Evolutionary conservation across 1,139 yeast genomes (phyloP).

Genomic region (Hyphopichia buzzinii): DNA sequence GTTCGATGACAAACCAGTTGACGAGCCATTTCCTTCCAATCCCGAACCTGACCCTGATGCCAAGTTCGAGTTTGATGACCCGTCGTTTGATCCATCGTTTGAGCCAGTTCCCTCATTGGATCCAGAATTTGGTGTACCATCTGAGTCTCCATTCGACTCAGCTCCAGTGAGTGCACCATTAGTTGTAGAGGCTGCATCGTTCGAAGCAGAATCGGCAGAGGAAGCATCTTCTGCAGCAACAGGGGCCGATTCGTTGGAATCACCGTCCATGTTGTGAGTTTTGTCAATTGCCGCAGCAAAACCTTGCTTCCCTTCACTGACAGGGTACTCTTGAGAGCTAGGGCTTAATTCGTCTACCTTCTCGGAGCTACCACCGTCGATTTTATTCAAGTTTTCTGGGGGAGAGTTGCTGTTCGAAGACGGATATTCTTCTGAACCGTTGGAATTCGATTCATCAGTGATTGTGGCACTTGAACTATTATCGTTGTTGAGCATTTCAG

Average conservation of each 20-base stretch:
- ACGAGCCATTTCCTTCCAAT: conserved; percentile 1
- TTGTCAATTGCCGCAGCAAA: neutral
- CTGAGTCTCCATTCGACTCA: conserved; percentile 6
- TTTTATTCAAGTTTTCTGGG: neutral
- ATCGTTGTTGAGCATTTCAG: neutral
- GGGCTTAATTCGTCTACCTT: conserved; percentile 1
- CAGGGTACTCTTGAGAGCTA: neutral
- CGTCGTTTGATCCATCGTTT: conserved; percentile 6
- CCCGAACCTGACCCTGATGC: conserved; percentile 6
- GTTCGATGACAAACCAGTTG: conserved; percentile 4
- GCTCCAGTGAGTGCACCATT: conserved; percentile 5
- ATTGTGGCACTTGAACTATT: conserved; percentile 1
- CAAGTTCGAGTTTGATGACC: neutral
- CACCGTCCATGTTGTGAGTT: conserved; percentile 11
- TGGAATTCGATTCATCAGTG: conserved; percentile 3
- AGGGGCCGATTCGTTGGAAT: conserved; percentile 11
- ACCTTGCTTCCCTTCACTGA: neutral
- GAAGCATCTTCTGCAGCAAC: conserved; percentile 5
- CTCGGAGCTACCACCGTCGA: neutral
- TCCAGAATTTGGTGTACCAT: conserved; percentile 8
- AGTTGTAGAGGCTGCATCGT: conserved; percentile 11
- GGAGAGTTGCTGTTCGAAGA: neutral
- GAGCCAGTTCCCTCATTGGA: conserved; percentile 1
- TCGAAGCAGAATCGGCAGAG: conserved; percentile 11
- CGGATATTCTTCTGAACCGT: neutral